These are phyloP conservation scores for Umbilicaria muhlenbergii DNA, from an alignment of 495 filamentous ascomycete genomes.

Conservation along the genomic window DNA sequence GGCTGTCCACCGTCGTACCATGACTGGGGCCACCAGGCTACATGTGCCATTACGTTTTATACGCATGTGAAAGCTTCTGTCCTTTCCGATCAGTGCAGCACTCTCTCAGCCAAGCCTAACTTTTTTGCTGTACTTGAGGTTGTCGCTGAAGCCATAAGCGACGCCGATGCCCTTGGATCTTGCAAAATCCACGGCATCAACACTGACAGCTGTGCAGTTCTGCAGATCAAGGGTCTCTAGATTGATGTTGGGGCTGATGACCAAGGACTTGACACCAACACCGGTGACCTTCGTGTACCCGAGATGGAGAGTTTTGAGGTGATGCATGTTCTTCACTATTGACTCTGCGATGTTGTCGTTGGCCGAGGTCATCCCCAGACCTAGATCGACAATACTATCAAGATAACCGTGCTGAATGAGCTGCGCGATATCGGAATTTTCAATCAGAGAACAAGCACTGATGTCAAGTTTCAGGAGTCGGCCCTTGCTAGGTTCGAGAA, in stretches of 20 bases:
- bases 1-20: no score
- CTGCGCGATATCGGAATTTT: no score
- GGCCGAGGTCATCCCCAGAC: neutral
- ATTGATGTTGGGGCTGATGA: conserved; percentile 4
- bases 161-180: conserved; percentile 12
- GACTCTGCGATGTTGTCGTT: conserved; percentile 4
- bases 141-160: conserved; percentile 6
- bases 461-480: neutral
- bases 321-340: neutral
- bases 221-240: conserved; percentile 13
- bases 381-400: conserved; percentile 5
- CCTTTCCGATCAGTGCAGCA: no score
- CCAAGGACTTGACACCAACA: conserved; percentile 14
- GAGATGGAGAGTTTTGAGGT: conserved; percentile 10
- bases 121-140: neutral
- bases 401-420: conserved; percentile 1
- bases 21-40: no score
- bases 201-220: conserved; percentile 9
- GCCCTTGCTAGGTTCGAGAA: neutral
- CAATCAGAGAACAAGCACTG: neutral
- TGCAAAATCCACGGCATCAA: conserved; percentile 20
- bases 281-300: conserved; percentile 14
- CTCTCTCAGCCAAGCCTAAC: neutral
- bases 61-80: no score
- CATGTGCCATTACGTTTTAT: no score